Percentiles rank a stretch among this genome's conserved stretches.
phyloP scores from a whole-genome alignment of 768 basidiomycete species.

The Xerocomus brunneocitrinus region DNA sequence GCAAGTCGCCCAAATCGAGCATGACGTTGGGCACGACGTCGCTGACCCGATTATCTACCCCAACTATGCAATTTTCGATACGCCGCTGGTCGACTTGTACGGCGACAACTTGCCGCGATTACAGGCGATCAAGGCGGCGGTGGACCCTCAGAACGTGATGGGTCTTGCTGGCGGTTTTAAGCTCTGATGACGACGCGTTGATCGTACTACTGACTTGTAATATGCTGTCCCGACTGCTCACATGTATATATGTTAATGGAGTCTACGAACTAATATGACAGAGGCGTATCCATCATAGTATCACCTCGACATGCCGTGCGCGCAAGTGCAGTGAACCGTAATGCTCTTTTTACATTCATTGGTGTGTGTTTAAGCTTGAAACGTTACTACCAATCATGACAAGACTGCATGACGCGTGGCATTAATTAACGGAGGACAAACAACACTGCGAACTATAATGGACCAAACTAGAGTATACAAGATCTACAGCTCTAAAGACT shows the following conservation, averaged over 20 bases:
- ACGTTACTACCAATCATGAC: too few species aligned
- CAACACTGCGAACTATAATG: background rate
- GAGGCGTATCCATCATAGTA: too few species aligned
- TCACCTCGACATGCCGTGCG: too few species aligned
- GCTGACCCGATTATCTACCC: slow-evolving; percentile 40
- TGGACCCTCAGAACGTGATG: slow-evolving; percentile 59
- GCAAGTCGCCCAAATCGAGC: slow-evolving; percentile 25
- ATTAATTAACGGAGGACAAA: background rate
- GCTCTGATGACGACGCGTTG: background rate
- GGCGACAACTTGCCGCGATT: slow-evolving; percentile 39
- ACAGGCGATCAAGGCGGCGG: slow-evolving; percentile 36
- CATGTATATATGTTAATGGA: too few species aligned
- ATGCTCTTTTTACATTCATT: too few species aligned
- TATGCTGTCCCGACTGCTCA: too few species aligned
- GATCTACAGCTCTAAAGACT: background rate
- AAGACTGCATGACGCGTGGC: too few species aligned
- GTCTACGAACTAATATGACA: too few species aligned
- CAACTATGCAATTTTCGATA: slow-evolving; percentile 55
- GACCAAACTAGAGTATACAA: slow-evolving; percentile 1
- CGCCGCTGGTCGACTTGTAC: slow-evolving; percentile 45
- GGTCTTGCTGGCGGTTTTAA: slow-evolving; percentile 59
- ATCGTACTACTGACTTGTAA: background rate
- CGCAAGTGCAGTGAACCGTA: too few species aligned
- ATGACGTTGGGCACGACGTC: slow-evolving; percentile 38
- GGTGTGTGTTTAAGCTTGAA: too few species aligned